Percentiles rank a stretch among this genome's conserved stretches.
phyloP scores from a whole-genome alignment of 805 yeast species.

The Lachancea mirantina region DNA sequence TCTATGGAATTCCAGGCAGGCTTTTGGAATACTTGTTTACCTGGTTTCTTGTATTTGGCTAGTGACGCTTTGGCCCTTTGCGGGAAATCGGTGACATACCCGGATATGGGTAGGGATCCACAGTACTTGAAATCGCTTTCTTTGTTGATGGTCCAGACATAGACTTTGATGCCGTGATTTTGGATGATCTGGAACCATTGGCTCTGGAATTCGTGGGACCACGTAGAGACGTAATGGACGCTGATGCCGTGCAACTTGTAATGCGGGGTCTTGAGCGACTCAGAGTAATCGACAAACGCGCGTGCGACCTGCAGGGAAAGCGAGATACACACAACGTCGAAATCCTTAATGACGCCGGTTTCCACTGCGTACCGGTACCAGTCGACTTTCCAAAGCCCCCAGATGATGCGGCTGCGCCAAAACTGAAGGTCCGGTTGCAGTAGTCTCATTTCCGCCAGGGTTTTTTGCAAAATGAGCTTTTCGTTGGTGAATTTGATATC shows the following conservation, averaged over 20 bases:
- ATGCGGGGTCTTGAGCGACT: conserved; percentile 33
- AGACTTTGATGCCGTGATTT: conserved; percentile 32
- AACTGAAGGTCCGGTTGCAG: conserved; percentile 34
- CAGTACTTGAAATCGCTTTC: conserved; percentile 24
- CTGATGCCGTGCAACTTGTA: conserved; percentile 55
- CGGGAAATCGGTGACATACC: conserved; percentile 30
- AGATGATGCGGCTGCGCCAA: conserved; percentile 41
- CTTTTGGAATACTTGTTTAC: conserved; percentile 2
- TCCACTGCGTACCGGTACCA: conserved; percentile 38
- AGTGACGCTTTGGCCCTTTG: conserved; percentile 14
- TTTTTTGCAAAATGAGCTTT: conserved; percentile 36
- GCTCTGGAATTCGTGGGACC: conserved; percentile 34
- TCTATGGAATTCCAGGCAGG: conserved; percentile 8
- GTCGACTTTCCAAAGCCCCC: conserved; percentile 48
- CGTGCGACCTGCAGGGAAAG: conserved; percentile 31
- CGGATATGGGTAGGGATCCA: conserved; percentile 25
- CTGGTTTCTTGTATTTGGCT: conserved; percentile 3
- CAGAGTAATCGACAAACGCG: conserved; percentile 32
- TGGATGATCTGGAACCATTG: conserved; percentile 27
- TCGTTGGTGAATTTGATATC: conserved; percentile 46
- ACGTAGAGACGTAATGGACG: conserved; percentile 37
- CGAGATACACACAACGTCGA: conserved; percentile 32
- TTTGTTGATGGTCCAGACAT: conserved; percentile 49
- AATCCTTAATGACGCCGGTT: conserved; percentile 33
- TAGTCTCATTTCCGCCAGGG: conserved; percentile 31